phyloP scores from a whole-genome alignment of 352 stramenopile species.

The Phytophthora citrophthora region DNA sequence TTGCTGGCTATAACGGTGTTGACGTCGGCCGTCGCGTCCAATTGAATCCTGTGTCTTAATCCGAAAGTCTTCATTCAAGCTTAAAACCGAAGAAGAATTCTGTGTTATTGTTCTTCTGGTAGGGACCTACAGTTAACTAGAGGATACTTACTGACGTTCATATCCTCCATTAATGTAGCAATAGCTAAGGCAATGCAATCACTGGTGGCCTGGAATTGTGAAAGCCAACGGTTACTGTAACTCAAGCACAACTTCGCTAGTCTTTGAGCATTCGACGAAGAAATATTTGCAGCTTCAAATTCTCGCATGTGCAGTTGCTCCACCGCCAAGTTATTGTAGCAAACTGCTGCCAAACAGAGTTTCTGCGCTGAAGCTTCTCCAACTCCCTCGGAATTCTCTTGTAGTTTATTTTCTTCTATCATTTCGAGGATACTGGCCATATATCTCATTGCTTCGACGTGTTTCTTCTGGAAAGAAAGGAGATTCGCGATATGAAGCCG shows the following conservation, averaged over 20 bases:
- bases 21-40: no score
- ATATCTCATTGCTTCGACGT: conserved; percentile 78
- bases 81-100: no score
- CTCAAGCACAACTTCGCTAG: conserved; percentile 91
- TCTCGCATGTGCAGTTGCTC: conserved; percentile 89
- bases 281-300: conserved; percentile 78
- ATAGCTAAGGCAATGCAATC: conserved; percentile 71
- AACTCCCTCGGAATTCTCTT: conserved; percentile 43
- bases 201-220: conserved; percentile 90
- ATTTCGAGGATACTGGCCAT: conserved; percentile 88
- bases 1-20: no score
- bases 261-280: conserved; percentile 86
- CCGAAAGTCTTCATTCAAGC: no score
- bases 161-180: conserved; percentile 73
- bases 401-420: conserved; percentile 90
- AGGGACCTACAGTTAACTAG: conserved; percentile 8
- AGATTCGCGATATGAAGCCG: conserved; percentile 85
- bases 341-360: conserved; percentile 89
- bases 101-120: background rate
- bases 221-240: conserved; percentile 92
- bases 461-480: conserved; percentile 77
- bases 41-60: no score
- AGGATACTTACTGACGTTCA: conserved; percentile 32
- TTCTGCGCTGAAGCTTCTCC: conserved; percentile 82
- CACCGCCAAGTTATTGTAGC: conserved; percentile 94